These are phyloP conservation scores for Rhizophora apiculata DNA, from an alignment of 345 rosid genomes.

Conservation along the genomic window DNA sequence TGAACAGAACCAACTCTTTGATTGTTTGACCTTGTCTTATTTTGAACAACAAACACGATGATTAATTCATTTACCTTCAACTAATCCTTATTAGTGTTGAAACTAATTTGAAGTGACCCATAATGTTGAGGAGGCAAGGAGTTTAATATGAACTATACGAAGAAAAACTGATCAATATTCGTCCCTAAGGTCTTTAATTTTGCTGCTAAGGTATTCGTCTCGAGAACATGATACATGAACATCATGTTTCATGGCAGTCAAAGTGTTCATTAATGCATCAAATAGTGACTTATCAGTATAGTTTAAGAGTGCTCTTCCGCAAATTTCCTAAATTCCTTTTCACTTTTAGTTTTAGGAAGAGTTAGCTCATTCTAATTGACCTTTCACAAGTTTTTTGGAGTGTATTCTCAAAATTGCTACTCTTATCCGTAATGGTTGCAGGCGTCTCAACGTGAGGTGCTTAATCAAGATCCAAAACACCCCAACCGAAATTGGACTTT, in stretches of 20 bases:
- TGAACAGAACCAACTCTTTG: background rate
- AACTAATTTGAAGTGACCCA: constrained; percentile 12
- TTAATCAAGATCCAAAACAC: no score
- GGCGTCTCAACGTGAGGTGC: no score
- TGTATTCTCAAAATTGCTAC: constrained; percentile 3
- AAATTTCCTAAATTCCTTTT: constrained; percentile 7
- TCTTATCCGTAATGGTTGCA: background rate
- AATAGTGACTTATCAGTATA: background rate
- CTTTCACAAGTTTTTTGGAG: constrained; percentile 11
- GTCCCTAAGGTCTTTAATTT: background rate
- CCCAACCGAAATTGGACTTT: no score
- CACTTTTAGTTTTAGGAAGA: constrained; percentile 2
- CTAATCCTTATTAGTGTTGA: background rate
- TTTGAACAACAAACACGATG: background rate
- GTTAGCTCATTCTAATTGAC: background rate
- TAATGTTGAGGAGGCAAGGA: background rate
- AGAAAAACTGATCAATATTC: background rate
- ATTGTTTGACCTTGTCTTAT: background rate
- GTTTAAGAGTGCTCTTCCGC: constrained; percentile 5
- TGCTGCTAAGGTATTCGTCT: background rate
- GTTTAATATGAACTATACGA: background rate
- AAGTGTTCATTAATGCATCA: background rate
- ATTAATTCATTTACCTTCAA: constrained; percentile 3
- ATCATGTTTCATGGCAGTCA: background rate
- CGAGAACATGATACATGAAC: background rate